Base-by-base conservation (phyloP, 805 yeast genomes). In the Tetrapisispora nanseiensis region DNA sequence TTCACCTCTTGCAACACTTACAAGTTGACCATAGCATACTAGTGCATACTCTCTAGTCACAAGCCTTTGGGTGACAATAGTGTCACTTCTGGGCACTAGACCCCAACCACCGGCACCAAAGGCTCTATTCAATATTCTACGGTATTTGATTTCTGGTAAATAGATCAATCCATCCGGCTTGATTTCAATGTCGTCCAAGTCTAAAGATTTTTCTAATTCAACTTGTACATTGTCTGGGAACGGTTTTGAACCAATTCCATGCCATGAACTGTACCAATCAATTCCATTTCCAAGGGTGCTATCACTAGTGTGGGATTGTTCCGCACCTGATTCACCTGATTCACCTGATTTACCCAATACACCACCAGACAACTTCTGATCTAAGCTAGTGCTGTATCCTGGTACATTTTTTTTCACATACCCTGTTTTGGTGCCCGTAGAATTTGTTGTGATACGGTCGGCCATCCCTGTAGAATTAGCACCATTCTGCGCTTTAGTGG, bases 21-120 rank as follows among this genome's bases (percentile, higher is more conserved):
- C 95, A 39, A 92, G 68, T 49, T 95, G 74, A 1, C 97, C 97
- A 45, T 82, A 78, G 51, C 95, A 82, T 3, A 92, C 71, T 40
- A 92, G 67, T 0, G 86, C 97, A 57, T 86, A 92, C 59, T 92
- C 98, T 49, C 97, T 72, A 10, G 95, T 86, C 26, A 92, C 79
- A 39, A 78, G 71, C 47, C 74, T 78, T 24, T 78, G 73, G 1
- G 95, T 82, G 26, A 92, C 77, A 41, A 76, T 68, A 1, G 95
- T 82, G 49, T 84, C 90, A 0, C 95, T 79, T 43, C 98, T 69
- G 10, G 98, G 97, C 1, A 94, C 95, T 43, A 92, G 68, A 1
- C 97, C 97, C 98, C 98, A 92, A 2, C 95, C 97, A 22, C 98
- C 98, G 6, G 98, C 96, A 3, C 98, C 98, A 68, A 92, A 90